Percentiles rank a stretch among this genome's conserved stretches.
Evolutionary conservation across 2,329 filamentous ascomycete species (phyloP).

Genomic region (Alternaria sp.): DNA sequence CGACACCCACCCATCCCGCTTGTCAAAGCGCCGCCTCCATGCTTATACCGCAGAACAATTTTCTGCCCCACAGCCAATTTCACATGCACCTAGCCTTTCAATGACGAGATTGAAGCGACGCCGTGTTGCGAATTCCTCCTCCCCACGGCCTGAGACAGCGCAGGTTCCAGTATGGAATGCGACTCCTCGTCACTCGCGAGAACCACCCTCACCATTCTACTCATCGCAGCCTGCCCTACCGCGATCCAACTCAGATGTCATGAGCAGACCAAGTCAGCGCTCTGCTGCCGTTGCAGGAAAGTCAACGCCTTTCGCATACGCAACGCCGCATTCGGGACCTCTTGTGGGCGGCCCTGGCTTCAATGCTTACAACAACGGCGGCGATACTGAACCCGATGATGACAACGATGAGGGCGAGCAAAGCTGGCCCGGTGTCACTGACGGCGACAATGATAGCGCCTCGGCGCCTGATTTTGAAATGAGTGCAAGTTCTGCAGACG

Average conservation of each 20-base stretch:
- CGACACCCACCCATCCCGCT: constrained; percentile 30
- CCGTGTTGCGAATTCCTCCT: constrained; percentile 48
- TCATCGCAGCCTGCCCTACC: constrained; percentile 42
- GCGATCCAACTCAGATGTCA: constrained; percentile 43
- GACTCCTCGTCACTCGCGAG: constrained; percentile 56
- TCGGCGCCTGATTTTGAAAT: background rate
- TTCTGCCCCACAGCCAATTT: constrained; percentile 36
- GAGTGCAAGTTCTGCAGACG: background rate
- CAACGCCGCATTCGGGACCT: constrained; percentile 71
- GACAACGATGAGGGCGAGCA: constrained; percentile 43
- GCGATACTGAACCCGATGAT: constrained; percentile 48
- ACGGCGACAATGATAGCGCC: constrained; percentile 26
- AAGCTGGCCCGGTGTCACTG: constrained; percentile 43
- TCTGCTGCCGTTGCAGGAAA: constrained; percentile 40
- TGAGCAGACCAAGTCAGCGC: constrained; percentile 57
- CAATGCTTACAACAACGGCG: constrained; percentile 35
- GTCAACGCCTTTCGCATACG: constrained; percentile 73
- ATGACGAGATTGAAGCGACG: constrained; percentile 57
- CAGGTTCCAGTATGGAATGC: constrained; percentile 44
- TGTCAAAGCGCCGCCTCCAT: constrained; percentile 45
- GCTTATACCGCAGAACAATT: constrained; percentile 42
- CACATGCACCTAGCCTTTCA: constrained; percentile 50
- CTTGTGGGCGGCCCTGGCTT: constrained; percentile 42
- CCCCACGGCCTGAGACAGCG: constrained; percentile 32
- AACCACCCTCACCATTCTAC: constrained; percentile 55